Evolutionary conservation across 805 yeast genomes (phyloP), one percentile per base, ranked within the genome.

Genomic region (Saturnispora saitoi): DNA sequence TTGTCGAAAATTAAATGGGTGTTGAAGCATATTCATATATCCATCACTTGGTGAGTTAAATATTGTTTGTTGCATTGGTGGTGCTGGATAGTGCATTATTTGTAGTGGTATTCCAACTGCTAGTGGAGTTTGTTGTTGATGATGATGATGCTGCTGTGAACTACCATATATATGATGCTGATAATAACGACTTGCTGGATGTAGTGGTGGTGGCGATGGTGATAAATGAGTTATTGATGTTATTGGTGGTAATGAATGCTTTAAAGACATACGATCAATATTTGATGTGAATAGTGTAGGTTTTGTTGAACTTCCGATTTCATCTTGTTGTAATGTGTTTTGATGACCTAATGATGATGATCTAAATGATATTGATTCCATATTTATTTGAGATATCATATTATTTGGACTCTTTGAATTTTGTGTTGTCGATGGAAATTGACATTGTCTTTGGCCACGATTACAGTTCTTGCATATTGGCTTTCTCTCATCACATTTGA

Each of bases 401-500:
- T 17, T 15, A 9, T 34, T 34, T 12, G 38, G 24, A 20, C 38
- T 34, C 20, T 20, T 17, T 17, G 10, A 14, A 12, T 20, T 20
- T 17, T 12, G 19, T 20, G 24, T 8, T 3, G 38, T 17, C 6
- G 19, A 34, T 3, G 39, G 83, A 83, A 4, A 88, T 89, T n/a
- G 78, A 56, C 90, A 83, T 10, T 74, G 72, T 50, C 82, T 80
- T 58, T 77, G 77, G 22, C 79, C 70, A 49, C 82, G 73, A 55
- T 78, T 81, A 60, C 90, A 83, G 58, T 83, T 83, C 56, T 68
- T 70, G 60, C 90, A 83, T 49, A 73, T 70, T 1, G 89, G 88
- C 56, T 79, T 82, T 43, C 81, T 63, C 66, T 83, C 90, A 63
- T 83, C 90, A 63, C 90, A 83, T 65, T 83, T 83, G 58, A 83